Conservation (phyloP, 352 stramenopile genomes). For the Phytophthora tubulina region DNA sequence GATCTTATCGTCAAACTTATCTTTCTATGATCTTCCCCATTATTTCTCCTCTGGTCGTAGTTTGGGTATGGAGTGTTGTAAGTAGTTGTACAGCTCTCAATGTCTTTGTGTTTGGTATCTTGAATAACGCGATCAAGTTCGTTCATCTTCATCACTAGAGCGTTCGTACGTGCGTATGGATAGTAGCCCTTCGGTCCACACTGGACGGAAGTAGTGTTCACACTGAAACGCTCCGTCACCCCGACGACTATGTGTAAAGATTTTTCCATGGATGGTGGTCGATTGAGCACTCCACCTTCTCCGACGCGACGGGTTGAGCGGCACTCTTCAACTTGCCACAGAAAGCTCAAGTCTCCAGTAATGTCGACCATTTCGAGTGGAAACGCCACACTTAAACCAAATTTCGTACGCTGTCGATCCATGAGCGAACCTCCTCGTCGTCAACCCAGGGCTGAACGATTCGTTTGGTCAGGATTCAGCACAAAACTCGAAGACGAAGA, state of each 20-base stretch:
- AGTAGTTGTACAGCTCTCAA: too few species aligned
- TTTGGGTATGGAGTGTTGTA: too few species aligned
- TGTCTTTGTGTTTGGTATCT: too few species aligned
- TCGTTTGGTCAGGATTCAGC: not conserved
- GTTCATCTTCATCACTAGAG: not conserved
- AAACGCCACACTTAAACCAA: not conserved
- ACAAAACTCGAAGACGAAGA: conserved; percentile 7
- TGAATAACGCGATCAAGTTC: too few species aligned
- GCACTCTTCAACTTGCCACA: conserved; percentile 6
- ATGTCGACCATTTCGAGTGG: not conserved
- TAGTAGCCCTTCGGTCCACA: not conserved
- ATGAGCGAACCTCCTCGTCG: not conserved
- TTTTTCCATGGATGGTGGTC: conserved; percentile 2
- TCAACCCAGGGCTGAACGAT: conserved; percentile 2
- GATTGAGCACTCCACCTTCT: too few species aligned
- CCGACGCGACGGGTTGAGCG: not conserved
- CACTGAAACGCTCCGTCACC: conserved; percentile 1
- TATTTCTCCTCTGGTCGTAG: too few species aligned
- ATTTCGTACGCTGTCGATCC: not conserved
- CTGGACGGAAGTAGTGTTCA: not conserved
- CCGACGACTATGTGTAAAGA: not conserved
- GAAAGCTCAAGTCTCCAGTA: not conserved
- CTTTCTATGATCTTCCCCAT: too few species aligned
- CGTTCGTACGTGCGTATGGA: not conserved
- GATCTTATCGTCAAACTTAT: too few species aligned